Conservation (phyloP, 331 rosid genomes). For the Malus hybrid region DNA sequence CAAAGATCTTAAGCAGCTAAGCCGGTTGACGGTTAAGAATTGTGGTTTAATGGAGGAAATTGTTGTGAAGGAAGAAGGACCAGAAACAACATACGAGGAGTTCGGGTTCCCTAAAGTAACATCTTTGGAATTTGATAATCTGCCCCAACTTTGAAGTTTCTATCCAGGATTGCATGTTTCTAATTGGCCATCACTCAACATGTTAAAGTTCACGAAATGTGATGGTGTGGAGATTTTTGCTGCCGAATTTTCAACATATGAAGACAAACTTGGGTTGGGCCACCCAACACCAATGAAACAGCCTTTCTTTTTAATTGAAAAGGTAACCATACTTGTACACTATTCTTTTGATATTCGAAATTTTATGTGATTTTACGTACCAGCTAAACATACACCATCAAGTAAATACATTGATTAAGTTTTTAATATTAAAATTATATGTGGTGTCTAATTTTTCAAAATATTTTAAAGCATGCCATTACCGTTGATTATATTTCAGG, state of each 20-base stretch:
- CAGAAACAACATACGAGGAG: no score
- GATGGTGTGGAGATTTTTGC: not conserved
- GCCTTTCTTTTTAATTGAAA: not conserved
- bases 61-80: not conserved
- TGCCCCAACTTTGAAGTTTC: not conserved
- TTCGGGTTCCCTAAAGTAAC: not conserved
- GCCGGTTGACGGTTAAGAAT: fast-evolving
- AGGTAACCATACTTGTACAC: not conserved
- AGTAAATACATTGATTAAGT: no score
- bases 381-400: no score
- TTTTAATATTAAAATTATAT: no score
- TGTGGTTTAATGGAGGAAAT: not conserved
- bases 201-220: fast-evolving
- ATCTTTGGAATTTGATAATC: fast-evolving
- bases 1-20: not conserved
- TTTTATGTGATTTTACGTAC: no score
- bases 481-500: not conserved
- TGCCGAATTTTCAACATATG: no score
- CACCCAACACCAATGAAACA: not conserved
- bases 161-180: not conserved
- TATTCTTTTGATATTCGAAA: not conserved
- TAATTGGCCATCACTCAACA: not conserved
- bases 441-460: no score
- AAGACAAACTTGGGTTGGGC: not conserved
- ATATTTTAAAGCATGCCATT: no score